A percentile compares a stretch with the other conserved stretches of the same genome.
These are phyloP conservation scores for Trichoderma afroharzianum DNA, from an alignment of 2,329 filamentous ascomycete species.

Conservation along the genomic window DNA sequence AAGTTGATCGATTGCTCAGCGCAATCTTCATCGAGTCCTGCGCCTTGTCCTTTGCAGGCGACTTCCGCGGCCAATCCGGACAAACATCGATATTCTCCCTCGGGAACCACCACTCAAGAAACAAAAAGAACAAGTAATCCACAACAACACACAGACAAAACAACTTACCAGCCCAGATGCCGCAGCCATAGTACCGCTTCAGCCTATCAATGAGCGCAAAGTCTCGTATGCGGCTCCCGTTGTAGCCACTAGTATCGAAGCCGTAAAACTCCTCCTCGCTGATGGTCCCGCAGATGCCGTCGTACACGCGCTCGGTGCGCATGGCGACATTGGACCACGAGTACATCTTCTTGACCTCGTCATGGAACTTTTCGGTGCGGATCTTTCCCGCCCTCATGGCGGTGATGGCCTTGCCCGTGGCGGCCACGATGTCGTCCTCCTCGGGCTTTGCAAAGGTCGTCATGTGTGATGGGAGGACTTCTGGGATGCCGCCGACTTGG, in stretches of 20 bases:
- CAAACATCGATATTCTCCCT: conserved; percentile 83
- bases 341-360: conserved; percentile 98
- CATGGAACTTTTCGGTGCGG: conserved; percentile 89
- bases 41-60: conserved; percentile 30
- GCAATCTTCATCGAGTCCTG: conserved; percentile 27
- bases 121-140: conserved; percentile 86
- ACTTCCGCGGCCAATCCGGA: conserved; percentile 86
- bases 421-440: conserved; percentile 88
- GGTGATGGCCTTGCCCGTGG: conserved; percentile 84
- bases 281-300: conserved; percentile 84
- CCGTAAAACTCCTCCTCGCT: conserved; percentile 86
- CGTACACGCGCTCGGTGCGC: conserved; percentile 91
- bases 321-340: conserved; percentile 95
- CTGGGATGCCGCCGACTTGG: conserved; percentile 92
- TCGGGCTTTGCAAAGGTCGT: conserved; percentile 96
- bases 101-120: conserved; percentile 84
- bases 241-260: conserved; percentile 67
- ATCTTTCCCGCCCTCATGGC: conserved; percentile 82
- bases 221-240: conserved; percentile 70
- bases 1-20: conserved; percentile 33
- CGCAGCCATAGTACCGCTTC: conserved; percentile 96
- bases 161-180: conserved; percentile 96
- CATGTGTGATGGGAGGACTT: conserved; percentile 94
- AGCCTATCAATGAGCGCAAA: conserved; percentile 92
- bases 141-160: conserved; percentile 94